These are phyloP conservation scores for Pythium aristosporum DNA, from an alignment of 352 stramenopile species.

Conservation along the genomic window DNA sequence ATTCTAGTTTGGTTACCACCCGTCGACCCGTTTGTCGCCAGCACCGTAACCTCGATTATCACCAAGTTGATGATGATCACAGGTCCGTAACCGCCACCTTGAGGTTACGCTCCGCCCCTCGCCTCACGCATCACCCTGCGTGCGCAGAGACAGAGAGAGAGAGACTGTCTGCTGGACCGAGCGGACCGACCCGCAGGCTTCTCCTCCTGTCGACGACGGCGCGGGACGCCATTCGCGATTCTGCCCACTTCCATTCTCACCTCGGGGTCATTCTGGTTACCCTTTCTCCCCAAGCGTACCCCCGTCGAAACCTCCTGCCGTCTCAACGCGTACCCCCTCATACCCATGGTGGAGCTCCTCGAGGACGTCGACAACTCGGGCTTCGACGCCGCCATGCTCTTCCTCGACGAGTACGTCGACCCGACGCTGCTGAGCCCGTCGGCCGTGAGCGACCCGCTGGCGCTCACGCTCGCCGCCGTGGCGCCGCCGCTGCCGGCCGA, in stretches of 20 bases:
- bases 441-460: conserved; percentile 4
- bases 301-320: neutral
- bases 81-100: neutral
- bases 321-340: neutral
- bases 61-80: too few species aligned
- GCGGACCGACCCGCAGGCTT: neutral
- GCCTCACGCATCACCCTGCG: neutral
- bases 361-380: conserved; percentile 19
- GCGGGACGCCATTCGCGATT: conserved; percentile 14
- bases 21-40: too few species aligned
- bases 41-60: too few species aligned
- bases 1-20: too few species aligned
- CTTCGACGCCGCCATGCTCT: conserved; percentile 26
- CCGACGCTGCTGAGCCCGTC: conserved; percentile 2
- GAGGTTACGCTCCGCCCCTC: neutral
- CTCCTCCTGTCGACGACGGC: too few species aligned
- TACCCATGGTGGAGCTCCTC: conserved; percentile 19
- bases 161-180: neutral
- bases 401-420: conserved; percentile 24
- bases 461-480: neutral
- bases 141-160: neutral
- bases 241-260: neutral
- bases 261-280: neutral
- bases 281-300: neutral
- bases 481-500: neutral